Evolutionary conservation across 2,329 filamentous ascomycete genomes (phyloP), one percentile per base, ranked within the genome.

Genomic region (Akanthomyces dipterigenus): DNA sequence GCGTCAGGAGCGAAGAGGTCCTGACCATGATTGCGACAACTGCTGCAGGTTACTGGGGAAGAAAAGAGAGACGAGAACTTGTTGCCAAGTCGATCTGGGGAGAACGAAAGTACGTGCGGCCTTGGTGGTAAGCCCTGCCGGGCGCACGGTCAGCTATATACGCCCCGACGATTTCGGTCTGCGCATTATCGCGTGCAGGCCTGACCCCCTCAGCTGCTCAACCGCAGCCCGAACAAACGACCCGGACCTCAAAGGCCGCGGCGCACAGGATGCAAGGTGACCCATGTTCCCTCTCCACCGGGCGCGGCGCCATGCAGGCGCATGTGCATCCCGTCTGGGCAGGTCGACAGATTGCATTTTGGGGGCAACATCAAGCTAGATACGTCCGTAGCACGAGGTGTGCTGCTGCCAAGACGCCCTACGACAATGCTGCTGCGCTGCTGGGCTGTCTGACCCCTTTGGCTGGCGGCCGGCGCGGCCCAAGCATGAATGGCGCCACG

Each of bases 1-100:
- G 69, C 68, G 72, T 70, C 67, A 72, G 62, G 59, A 74, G 65
- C 38, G 73, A 51, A 58, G 66, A 67, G 31, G 72, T 65, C 48
- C 72, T 71, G 51, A 77, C 73, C 74, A 78, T 78, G 65, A 49
- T 70, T 70, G 40, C 18, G 36, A 50, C 26, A 22, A 28, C 48
- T 26, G 9, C 45, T n/a, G 16, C 46, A 51, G 28, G 9, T 40
- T 26, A 36, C 5, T 31, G 26, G 40, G 22, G 18, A 18, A 8
- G 36, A 28, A 49, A 40, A 38, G 56, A 60, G 20, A 31, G 46
- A 16, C 46, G 20, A n/a, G 26, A 60, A 20, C 45, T 53, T 51
- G 56, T 42, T 34, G n/a, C 56, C 38, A 48, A 40, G 43, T 58
- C 22, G 31, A 20, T 38, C 46, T 26, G 36, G 36, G 54, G 49